Percentiles rank a stretch among this genome's conserved stretches.
Evolutionary conservation across 225 moss, liverwort and hornwort genomes (phyloP).

Genomic region (Marchantia paleacea): DNA sequence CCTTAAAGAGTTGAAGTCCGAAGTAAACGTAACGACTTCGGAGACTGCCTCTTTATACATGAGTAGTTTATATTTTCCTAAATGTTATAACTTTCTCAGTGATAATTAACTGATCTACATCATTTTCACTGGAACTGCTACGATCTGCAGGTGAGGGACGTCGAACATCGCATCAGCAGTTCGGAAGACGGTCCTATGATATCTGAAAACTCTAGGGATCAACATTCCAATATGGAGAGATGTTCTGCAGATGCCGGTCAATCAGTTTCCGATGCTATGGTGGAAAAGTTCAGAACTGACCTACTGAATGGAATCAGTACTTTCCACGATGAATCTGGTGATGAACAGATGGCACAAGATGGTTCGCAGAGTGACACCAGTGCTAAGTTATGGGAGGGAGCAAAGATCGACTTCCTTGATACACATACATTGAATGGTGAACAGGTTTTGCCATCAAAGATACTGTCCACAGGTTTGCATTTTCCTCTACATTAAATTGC

Average conservation of each 20-base stretch:
- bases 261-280: constrained; percentile 12
- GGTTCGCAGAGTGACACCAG: constrained; percentile 11
- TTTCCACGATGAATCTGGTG: constrained; percentile 12
- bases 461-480: constrained; percentile 10
- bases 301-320: constrained; percentile 4
- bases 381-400: constrained; percentile 20
- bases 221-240: not conserved
- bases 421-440: not conserved
- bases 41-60: too few species aligned
- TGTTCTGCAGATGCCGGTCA: not conserved
- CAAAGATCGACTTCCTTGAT: constrained; percentile 8
- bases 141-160: not conserved
- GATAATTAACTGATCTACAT: not conserved
- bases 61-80: too few species aligned
- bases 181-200: not conserved
- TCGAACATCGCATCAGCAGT: not conserved
- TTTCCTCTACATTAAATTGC: not conserved
- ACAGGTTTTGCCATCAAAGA: constrained; percentile 6
- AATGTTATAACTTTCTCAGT: not conserved
- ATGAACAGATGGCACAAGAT: constrained; percentile 14
- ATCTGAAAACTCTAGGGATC: not conserved
- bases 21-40: too few species aligned
- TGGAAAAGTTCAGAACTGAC: constrained; percentile 12
- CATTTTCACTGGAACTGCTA: not conserved
- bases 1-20: too few species aligned